These are phyloP conservation scores for Dionaea muscipula DNA, from an alignment of 179 eudicot species.

Conservation along the genomic window DNA sequence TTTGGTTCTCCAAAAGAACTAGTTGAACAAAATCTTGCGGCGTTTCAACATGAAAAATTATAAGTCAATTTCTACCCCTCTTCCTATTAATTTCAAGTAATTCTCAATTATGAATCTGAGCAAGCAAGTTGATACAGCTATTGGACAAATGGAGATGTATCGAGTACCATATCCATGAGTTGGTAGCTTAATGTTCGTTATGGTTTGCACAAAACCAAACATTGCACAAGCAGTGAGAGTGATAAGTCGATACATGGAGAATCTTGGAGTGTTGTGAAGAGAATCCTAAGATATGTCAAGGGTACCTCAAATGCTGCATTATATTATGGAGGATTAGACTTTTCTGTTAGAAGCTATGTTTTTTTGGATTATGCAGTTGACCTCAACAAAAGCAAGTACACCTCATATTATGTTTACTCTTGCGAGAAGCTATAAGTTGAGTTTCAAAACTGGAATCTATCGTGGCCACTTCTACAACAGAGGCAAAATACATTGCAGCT, in stretches of 20 bases:
- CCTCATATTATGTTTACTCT: conserved; percentile 7
- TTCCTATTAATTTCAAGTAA: too few relatives aligned
- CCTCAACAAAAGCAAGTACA: not conserved
- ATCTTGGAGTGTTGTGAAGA: conserved; percentile 7
- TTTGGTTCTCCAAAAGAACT: too few relatives aligned
- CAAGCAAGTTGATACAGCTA: too few relatives aligned
- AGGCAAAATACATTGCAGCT: conserved; percentile 6
- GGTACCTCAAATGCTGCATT: conserved; percentile 7
- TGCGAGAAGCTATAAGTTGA: conserved; percentile 6
- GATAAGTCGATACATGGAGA: conserved; percentile 3
- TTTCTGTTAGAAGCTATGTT: not conserved
- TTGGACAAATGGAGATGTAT: conserved; percentile 6
- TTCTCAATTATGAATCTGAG: too few relatives aligned
- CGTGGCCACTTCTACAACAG: conserved; percentile 11
- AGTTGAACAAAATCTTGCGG: too few relatives aligned
- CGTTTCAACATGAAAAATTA: too few relatives aligned
- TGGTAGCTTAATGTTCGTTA: conserved; percentile 10
- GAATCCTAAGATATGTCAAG: conserved; percentile 7
- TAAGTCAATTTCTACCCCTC: too few relatives aligned
- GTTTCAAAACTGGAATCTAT: conserved; percentile 4
- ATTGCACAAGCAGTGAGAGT: not conserved
- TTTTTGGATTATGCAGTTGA: conserved; percentile 7
- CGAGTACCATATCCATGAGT: conserved; percentile 16
- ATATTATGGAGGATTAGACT: conserved; percentile 7
- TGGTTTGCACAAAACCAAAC: conserved; percentile 5